Conservation (phyloP, 2,329 filamentous ascomycete species). For the Passalora sequoiae region DNA sequence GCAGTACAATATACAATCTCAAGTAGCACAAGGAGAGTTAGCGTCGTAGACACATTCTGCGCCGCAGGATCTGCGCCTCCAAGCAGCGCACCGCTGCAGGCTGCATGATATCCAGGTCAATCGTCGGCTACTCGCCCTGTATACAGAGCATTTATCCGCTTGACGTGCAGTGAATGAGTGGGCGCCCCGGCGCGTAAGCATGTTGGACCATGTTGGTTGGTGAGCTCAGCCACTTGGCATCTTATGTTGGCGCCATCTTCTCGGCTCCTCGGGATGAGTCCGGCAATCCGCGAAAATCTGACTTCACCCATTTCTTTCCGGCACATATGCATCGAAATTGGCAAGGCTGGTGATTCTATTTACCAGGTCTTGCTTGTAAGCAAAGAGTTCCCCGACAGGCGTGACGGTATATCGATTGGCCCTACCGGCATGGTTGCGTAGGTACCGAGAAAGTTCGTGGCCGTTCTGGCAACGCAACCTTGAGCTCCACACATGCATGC, state of each 20-base stretch:
- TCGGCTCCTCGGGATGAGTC: neutral
- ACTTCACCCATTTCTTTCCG: neutral
- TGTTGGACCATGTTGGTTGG: constrained; percentile 12
- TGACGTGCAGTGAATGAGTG: constrained; percentile 1
- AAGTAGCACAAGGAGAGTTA: neutral
- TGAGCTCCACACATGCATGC: constrained; percentile 6
- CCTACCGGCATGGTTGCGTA: constrained; percentile 1
- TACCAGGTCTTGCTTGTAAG: neutral
- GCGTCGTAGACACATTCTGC: constrained; percentile 1
- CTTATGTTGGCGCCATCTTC: neutral
- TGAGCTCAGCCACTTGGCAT: constrained; percentile 9
- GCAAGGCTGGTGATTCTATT: neutral
- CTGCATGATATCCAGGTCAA: constrained; percentile 1
- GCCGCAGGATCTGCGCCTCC: constrained; percentile 5
- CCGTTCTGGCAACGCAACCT: constrained; percentile 4
- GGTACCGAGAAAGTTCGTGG: constrained; percentile 1
- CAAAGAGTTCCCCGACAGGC: neutral
- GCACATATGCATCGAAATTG: neutral
- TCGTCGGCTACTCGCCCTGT: no score
- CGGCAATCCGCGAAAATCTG: neutral
- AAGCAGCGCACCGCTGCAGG: neutral
- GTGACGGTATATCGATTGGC: neutral
- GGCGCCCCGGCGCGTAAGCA: constrained; percentile 5
- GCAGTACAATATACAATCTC: neutral
- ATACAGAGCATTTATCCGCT: no score